Evolutionary conservation across 1,139 yeast genomes (phyloP).

Genomic region (Diutina mesorugosa): DNA sequence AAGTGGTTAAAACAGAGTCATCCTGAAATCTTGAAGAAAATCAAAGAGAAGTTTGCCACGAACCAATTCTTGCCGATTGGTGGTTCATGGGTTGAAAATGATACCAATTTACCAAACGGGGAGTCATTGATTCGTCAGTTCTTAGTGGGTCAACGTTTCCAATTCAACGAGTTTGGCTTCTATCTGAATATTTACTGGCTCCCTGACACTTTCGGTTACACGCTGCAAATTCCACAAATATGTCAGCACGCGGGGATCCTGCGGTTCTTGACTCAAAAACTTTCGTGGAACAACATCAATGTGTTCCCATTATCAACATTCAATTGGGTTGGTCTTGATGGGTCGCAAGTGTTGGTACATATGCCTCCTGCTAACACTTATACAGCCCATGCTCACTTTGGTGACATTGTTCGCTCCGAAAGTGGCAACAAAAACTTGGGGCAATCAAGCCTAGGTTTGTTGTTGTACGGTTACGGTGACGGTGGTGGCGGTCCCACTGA

Average conservation of each 20-base stretch:
- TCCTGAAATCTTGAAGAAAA: conserved; percentile 58
- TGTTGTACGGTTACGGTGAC: conserved; percentile 88
- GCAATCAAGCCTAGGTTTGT: conserved; percentile 65
- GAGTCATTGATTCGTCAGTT: conserved; percentile 86
- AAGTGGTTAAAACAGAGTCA: conserved; percentile 82
- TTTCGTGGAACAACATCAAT: conserved; percentile 93
- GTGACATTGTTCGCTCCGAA: conserved; percentile 75
- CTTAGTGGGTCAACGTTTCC: conserved; percentile 79
- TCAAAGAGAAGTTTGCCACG: conserved; percentile 52
- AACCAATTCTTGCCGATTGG: conserved; percentile 85
- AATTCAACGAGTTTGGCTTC: conserved; percentile 63
- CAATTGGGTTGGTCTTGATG: conserved; percentile 92
- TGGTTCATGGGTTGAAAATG: conserved; percentile 97
- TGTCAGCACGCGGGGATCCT: conserved; percentile 77
- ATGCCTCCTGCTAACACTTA: conserved; percentile 98
- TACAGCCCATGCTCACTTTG: conserved; percentile 85
- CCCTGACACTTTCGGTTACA: conserved; percentile 95
- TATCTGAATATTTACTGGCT: conserved; percentile 77
- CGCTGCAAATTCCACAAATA: conserved; percentile 89
- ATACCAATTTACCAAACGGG: conserved; percentile 87
- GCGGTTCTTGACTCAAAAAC: conserved; percentile 80
- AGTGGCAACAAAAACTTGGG: conserved; percentile 74
- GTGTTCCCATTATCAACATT: conserved; percentile 80
- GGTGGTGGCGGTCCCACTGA: conserved; percentile 98
- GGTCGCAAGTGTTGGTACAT: conserved; percentile 84